phyloP scores from a whole-genome alignment of 495 filamentous ascomycete genomes.

The Filosporella fistucella region DNA sequence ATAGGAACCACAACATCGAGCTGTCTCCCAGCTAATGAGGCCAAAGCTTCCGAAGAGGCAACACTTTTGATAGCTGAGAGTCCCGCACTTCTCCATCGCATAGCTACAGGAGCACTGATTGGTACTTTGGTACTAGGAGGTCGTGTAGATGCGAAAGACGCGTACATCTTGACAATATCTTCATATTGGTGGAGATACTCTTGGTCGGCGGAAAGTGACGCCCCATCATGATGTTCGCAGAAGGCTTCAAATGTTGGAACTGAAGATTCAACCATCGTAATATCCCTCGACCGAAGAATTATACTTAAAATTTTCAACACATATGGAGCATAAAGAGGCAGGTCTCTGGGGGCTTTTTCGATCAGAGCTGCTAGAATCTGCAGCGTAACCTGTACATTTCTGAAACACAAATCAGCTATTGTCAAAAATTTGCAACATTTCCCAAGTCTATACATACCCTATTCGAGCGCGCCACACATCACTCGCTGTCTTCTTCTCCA shows the following conservation, averaged over 20 bases:
- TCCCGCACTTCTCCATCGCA: slow-evolving; percentile 79
- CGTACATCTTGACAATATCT: slow-evolving; percentile 70
- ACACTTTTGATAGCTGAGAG: slow-evolving; percentile 74
- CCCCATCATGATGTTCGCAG: slow-evolving; percentile 74
- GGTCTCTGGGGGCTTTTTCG: slow-evolving; percentile 84
- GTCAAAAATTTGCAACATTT: not conserved
- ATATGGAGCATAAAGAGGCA: slow-evolving; percentile 78
- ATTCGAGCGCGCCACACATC: slow-evolving; percentile 80
- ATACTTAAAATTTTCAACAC: slow-evolving; percentile 74
- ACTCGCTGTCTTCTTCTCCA: slow-evolving; percentile 83
- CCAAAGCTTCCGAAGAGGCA: slow-evolving; percentile 71
- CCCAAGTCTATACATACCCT: slow-evolving; percentile 52
- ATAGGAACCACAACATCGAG: slow-evolving; percentile 72
- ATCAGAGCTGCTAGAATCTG: slow-evolving; percentile 84
- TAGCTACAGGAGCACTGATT: slow-evolving; percentile 65
- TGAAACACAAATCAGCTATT: slow-evolving; percentile 27
- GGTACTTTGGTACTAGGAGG: slow-evolving; percentile 36
- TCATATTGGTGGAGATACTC: slow-evolving; percentile 79
- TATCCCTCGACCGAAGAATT: slow-evolving; percentile 73
- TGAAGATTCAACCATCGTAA: slow-evolving; percentile 85
- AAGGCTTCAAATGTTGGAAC: slow-evolving; percentile 79
- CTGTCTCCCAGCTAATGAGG: slow-evolving; percentile 67
- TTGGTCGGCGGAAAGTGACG: slow-evolving; percentile 73
- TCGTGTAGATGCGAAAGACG: slow-evolving; percentile 65
- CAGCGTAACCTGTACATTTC: slow-evolving; percentile 89